Percentiles rank a stretch among this genome's conserved stretches.
Evolutionary conservation across 495 filamentous ascomycete genomes (phyloP).

Genomic region (Talaromyces liani): DNA sequence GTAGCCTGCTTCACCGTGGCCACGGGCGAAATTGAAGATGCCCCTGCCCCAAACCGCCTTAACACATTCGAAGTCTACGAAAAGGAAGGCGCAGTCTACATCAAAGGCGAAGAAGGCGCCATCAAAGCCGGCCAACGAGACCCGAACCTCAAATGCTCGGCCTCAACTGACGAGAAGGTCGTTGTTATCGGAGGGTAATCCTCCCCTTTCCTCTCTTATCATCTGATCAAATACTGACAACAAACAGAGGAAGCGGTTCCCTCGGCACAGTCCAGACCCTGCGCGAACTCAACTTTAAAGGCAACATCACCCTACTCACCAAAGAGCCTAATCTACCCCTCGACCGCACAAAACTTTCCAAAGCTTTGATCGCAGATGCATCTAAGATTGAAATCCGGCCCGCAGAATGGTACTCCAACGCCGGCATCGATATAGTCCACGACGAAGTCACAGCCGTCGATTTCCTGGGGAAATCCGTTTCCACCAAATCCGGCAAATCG

Average conservation of each 20-base stretch:
- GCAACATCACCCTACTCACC: slow-evolving; percentile 76
- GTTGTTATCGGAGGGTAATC: slow-evolving; percentile 75
- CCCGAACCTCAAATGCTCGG: slow-evolving; percentile 65
- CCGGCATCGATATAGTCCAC: slow-evolving; percentile 61
- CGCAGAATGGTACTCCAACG: slow-evolving; percentile 67
- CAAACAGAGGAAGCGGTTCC: slow-evolving; percentile 63
- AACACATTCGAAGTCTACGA: slow-evolving; percentile 71
- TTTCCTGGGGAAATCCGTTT: slow-evolving; percentile 62
- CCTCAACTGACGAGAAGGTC: slow-evolving; percentile 59
- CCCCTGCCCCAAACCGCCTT: slow-evolving; percentile 77
- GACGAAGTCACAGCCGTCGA: slow-evolving; percentile 74
- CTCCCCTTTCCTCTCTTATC: not conserved
- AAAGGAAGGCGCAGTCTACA: slow-evolving; percentile 75
- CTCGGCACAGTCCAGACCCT: slow-evolving; percentile 74
- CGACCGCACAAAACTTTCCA: slow-evolving; percentile 92
- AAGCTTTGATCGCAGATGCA: slow-evolving; percentile 80
- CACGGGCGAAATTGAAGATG: slow-evolving; percentile 93
- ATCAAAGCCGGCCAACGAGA: slow-evolving; percentile 70
- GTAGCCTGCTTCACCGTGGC: slow-evolving; percentile 82
- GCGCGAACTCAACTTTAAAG: slow-evolving; percentile 72
- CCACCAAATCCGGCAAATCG: slow-evolving; percentile 62
- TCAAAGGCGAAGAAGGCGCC: slow-evolving; percentile 69
- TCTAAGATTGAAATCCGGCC: slow-evolving; percentile 70
- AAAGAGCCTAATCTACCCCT: slow-evolving; percentile 77
- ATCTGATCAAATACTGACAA: slow-evolving; percentile 11